Conservation (phyloP, 1,139 yeast species). For the Debaryomyces coudertii region DNA sequence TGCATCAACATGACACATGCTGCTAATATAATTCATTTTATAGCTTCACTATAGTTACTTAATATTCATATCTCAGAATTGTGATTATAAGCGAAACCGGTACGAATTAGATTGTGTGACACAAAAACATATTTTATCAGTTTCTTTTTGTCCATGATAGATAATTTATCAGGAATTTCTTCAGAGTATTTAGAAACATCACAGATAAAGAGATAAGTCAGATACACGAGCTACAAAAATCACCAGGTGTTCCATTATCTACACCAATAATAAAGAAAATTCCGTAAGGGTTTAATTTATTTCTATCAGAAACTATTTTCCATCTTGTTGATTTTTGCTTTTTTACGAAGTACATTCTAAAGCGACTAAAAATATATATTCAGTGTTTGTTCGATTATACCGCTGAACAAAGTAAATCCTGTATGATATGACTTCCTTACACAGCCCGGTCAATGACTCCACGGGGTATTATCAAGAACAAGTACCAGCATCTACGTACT, state of each 20-base stretch:
- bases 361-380: not conserved
- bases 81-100: not conserved
- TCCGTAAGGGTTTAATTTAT: too few relatives aligned
- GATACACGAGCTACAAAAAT: conserved; percentile 9
- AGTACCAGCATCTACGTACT: conserved; percentile 27
- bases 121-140: conserved; percentile 4
- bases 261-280: too few relatives aligned
- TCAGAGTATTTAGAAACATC: conserved; percentile 1
- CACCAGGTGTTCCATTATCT: not conserved
- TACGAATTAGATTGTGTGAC: not conserved
- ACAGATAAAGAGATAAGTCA: conserved; percentile 6
- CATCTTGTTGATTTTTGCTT: too few relatives aligned
- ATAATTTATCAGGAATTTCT: not conserved
- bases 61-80: not conserved
- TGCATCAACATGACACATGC: not conserved
- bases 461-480: conserved; percentile 36
- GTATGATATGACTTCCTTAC: conserved; percentile 36
- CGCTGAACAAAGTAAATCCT: not conserved
- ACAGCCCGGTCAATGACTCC: conserved; percentile 31
- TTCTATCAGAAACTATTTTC: too few relatives aligned
- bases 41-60: not conserved
- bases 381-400: conserved; percentile 1
- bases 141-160: conserved; percentile 1
- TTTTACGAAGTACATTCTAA: not conserved
- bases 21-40: not conserved